These are phyloP conservation scores for Suillus bovinus DNA, from an alignment of 768 basidiomycete species.

Conservation along the genomic window DNA sequence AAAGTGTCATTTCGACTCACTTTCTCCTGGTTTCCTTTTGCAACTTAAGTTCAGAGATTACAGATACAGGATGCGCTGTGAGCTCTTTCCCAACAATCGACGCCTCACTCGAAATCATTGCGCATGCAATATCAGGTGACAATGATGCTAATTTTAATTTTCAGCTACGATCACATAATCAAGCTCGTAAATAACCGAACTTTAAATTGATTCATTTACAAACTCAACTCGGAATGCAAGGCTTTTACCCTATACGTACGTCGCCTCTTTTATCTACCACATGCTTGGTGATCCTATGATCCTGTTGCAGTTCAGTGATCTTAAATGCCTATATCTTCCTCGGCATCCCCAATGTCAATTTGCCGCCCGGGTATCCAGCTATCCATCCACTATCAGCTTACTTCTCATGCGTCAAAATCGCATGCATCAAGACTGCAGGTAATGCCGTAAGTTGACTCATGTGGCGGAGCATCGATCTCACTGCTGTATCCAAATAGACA, in stretches of 20 bases:
- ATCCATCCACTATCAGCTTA: slow-evolving; percentile 36
- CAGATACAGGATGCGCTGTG: slow-evolving; percentile 7
- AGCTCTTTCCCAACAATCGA: slow-evolving; percentile 9
- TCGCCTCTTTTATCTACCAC: background rate
- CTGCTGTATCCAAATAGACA: background rate
- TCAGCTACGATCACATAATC: too few species aligned
- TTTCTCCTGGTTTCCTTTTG: background rate
- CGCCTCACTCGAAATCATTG: too few species aligned
- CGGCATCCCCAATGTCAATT: slow-evolving; percentile 43
- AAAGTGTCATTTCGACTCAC: background rate
- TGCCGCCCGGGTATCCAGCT: slow-evolving; percentile 36
- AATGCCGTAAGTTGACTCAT: slow-evolving; percentile 29
- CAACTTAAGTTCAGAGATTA: background rate
- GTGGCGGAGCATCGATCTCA: slow-evolving; percentile 7
- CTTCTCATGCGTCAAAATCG: slow-evolving; percentile 39
- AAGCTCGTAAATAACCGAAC: too few species aligned
- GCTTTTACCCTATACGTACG: slow-evolving; percentile 49
- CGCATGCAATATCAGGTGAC: too few species aligned
- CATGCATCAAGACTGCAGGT: slow-evolving; percentile 22
- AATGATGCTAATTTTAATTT: too few species aligned
- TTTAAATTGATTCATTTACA: slow-evolving; percentile 22
- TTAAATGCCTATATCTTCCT: slow-evolving; percentile 54
- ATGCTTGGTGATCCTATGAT: background rate
- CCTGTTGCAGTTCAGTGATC: slow-evolving; percentile 40
- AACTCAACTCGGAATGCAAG: slow-evolving; percentile 47